Conservation (phyloP, 2,329 filamentous ascomycete genomes). For the Penicillium frequentans region DNA sequence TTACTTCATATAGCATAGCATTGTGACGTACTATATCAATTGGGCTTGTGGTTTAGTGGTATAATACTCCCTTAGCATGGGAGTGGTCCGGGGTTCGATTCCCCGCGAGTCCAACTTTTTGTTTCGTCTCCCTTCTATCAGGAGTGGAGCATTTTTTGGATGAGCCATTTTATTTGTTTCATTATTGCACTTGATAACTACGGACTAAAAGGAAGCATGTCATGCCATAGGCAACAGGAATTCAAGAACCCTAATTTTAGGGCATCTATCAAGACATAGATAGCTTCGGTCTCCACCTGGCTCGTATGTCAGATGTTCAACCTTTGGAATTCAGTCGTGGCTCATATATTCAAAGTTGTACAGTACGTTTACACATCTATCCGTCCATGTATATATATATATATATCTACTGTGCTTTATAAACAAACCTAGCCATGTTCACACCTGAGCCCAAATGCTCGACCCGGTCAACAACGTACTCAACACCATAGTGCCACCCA, state of each 20-base stretch:
- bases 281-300: too few relatives aligned
- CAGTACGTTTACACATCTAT: background rate
- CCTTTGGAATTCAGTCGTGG: background rate
- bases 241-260: too few relatives aligned
- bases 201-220: too few relatives aligned
- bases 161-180: too few relatives aligned
- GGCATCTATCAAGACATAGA: too few relatives aligned
- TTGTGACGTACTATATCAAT: background rate
- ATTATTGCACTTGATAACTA: too few relatives aligned
- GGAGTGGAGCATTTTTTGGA: background rate
- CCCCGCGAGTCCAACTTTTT: slow-evolving; percentile 47
- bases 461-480: slow-evolving; percentile 62
- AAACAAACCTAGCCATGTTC: background rate
- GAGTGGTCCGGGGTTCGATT: slow-evolving; percentile 52
- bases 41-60: slow-evolving; percentile 49
- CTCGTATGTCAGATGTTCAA: background rate
- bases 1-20: background rate
- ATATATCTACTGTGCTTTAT: background rate
- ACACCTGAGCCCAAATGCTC: slow-evolving; percentile 57
- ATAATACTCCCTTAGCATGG: slow-evolving; percentile 51
- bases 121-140: background rate
- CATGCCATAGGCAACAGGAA: too few relatives aligned
- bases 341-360: background rate
- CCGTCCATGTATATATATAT: background rate
- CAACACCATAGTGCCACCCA: slow-evolving; percentile 60